Percentiles rank a stretch among this genome's conserved stretches.
These are phyloP conservation scores for Wickerhamiella kazuoi DNA, from an alignment of 805 yeast species.

Conservation along the genomic window DNA sequence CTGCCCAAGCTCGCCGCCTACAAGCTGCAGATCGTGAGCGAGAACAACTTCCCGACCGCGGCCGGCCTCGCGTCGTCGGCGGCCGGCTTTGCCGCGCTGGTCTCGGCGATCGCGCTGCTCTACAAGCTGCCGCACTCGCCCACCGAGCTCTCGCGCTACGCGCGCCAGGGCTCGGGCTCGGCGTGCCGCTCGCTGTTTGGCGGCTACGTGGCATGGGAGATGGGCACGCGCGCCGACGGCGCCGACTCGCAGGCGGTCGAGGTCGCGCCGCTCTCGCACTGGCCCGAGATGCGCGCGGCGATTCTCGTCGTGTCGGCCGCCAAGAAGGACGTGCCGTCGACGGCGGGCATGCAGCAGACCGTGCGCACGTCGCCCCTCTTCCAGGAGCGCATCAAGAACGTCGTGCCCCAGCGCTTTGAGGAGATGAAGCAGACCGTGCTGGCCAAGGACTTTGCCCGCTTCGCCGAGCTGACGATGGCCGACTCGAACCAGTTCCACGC, in stretches of 20 bases:
- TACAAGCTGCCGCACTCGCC: constrained; percentile 70
- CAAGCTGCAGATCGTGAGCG: constrained; percentile 68
- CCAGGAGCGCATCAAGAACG: constrained; percentile 53
- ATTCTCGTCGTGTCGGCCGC: constrained; percentile 83
- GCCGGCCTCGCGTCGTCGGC: constrained; percentile 97
- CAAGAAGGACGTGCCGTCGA: constrained; percentile 87
- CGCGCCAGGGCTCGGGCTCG: constrained; percentile 96
- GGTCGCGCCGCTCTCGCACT: constrained; percentile 65
- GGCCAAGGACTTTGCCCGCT: constrained; percentile 54
- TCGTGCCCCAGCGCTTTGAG: constrained; percentile 73
- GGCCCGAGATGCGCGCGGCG: constrained; percentile 89
- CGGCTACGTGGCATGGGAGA: constrained; percentile 98
- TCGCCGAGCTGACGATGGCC: constrained; percentile 84
- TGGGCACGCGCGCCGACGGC: constrained; percentile 69
- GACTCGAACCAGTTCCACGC: constrained; percentile 98
- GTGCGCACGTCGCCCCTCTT: constrained; percentile 80
- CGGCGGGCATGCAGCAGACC: constrained; percentile 92
- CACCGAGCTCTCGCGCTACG: constrained; percentile 78
- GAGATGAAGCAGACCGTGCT: constrained; percentile 66
- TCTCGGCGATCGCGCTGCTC: constrained; percentile 69
- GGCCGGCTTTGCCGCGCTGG: constrained; percentile 95
- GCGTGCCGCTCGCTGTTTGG: constrained; percentile 96
- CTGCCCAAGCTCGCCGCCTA: constrained; percentile 34
- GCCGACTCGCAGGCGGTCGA: constrained; percentile 87
- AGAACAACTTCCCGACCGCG: constrained; percentile 97